These are phyloP conservation scores for Rusavskia elegans DNA, from an alignment of 495 filamentous ascomycete genomes.

Conservation along the genomic window DNA sequence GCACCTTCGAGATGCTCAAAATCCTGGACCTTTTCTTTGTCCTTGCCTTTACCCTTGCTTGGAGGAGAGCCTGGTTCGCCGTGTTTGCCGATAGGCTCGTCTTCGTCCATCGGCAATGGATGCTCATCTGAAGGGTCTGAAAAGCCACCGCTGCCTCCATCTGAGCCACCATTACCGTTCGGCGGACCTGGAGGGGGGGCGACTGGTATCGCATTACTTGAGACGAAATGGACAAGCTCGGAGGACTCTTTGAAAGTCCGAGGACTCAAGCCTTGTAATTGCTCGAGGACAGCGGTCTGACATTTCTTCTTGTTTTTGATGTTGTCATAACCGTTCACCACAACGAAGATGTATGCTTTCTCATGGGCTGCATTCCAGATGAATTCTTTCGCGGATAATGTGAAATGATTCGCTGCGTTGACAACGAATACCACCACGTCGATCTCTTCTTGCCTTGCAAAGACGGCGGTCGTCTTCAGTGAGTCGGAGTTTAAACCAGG, in stretches of 20 bases:
- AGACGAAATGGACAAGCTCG: conserved; percentile 94
- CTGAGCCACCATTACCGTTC: conserved; percentile 30
- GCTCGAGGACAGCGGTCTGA: conserved; percentile 81
- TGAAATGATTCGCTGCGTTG: conserved; percentile 94
- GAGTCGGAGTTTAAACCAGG: conserved; percentile 92
- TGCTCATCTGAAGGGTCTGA: conserved; percentile 33
- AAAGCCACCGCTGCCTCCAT: conserved; percentile 41
- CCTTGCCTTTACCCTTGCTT: conserved; percentile 77
- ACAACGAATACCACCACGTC: conserved; percentile 98
- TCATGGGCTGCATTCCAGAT: conserved; percentile 90
- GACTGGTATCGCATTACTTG: conserved; percentile 81
- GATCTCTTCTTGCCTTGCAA: conserved; percentile 94
- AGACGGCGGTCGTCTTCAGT: conserved; percentile 89
- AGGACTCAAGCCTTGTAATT: conserved; percentile 70
- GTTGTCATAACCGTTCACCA: conserved; percentile 92
- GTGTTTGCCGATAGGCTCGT: conserved; percentile 24
- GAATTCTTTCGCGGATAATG: conserved; percentile 88
- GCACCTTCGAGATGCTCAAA: conserved; percentile 82
- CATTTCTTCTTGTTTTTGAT: conserved; percentile 79
- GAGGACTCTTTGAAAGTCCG: conserved; percentile 82
- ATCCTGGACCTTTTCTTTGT: conserved; percentile 71
- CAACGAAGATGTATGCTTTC: conserved; percentile 98
- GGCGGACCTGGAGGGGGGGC: conserved; percentile 36
- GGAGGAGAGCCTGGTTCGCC: conserved; percentile 29
- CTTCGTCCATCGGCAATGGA: conserved; percentile 33